Evolutionary conservation across 75 land plant species (phyloP).

Genomic region (Isoetes taiwanensis): DNA sequence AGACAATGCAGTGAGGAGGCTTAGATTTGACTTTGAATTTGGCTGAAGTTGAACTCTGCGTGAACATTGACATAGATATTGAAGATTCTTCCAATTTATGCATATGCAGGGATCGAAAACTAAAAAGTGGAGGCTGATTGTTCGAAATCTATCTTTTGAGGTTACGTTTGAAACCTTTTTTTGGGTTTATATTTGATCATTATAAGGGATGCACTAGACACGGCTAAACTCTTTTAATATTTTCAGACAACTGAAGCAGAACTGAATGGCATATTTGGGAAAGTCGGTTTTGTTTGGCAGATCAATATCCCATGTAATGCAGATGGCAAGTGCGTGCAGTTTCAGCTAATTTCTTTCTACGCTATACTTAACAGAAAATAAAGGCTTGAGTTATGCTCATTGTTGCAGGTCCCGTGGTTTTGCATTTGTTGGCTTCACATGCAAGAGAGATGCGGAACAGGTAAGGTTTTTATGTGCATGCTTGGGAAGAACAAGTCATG

Average conservation of each 20-base stretch:
- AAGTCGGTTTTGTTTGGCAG: slow-evolving; percentile 85
- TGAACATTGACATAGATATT: no score
- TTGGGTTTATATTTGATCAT: slow-evolving; percentile 4
- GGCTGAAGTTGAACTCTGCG: no score
- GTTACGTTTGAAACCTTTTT: slow-evolving; percentile 15
- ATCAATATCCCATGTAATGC: slow-evolving; percentile 50
- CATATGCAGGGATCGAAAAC: slow-evolving; percentile 66
- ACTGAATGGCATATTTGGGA: slow-evolving; percentile 44
- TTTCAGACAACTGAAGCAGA: slow-evolving; percentile 52
- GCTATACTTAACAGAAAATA: neutral
- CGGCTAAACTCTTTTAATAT: neutral
- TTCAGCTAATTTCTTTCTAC: no score
- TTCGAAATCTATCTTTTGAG: slow-evolving; percentile 95
- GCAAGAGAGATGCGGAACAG: slow-evolving; percentile 82
- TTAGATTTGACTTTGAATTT: no score
- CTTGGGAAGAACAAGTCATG: neutral
- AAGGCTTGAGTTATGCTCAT: neutral
- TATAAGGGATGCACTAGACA: no score
- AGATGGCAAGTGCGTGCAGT: slow-evolving; percentile 42
- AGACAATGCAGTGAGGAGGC: no score
- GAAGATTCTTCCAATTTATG: neutral
- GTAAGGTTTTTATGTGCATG: slow-evolving; percentile 17
- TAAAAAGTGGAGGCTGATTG: slow-evolving; percentile 83
- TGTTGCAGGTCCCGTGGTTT: slow-evolving; percentile 55
- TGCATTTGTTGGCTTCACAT: slow-evolving; percentile 88